Percentiles rank a stretch among this genome's conserved stretches.
phyloP scores from a whole-genome alignment of 2,329 filamentous ascomycete species.

The Truncatella angustata region DNA sequence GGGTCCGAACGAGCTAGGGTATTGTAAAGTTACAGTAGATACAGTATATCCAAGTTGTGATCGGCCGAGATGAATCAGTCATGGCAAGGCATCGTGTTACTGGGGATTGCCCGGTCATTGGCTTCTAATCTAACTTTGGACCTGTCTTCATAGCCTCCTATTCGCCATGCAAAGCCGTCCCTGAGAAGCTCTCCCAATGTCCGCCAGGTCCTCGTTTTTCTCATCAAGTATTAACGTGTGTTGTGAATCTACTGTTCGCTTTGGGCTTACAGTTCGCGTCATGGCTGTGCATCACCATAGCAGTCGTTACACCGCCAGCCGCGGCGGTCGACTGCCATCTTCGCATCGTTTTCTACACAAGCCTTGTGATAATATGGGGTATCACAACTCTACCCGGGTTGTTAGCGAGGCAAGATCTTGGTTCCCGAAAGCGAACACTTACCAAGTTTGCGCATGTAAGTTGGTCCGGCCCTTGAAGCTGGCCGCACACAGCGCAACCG shows the following conservation, averaged over 20 bases:
- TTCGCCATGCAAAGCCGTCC: background rate
- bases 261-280: too few species aligned
- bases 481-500: constrained; percentile 47
- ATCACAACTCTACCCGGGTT: constrained; percentile 37
- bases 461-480: constrained; percentile 40
- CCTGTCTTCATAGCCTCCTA: background rate
- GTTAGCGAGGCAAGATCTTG: constrained; percentile 13
- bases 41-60: too few species aligned
- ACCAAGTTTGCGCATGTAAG: constrained; percentile 52
- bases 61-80: too few species aligned
- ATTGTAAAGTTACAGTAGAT: background rate
- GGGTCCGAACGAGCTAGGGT: background rate
- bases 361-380: constrained; percentile 47
- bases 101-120: too few species aligned
- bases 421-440: constrained; percentile 18
- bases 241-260: too few species aligned
- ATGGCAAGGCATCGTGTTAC: too few species aligned
- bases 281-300: too few species aligned
- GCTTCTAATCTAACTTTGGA: background rate
- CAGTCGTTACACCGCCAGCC: constrained; percentile 47
- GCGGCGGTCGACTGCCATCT: constrained; percentile 32
- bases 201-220: background rate
- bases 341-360: constrained; percentile 39
- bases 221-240: too few species aligned
- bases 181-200: background rate